A percentile compares a stretch with the other conserved stretches of the same genome.
Conservation (phyloP, 1,139 yeast species). For the Geotrichum australiense region DNA sequence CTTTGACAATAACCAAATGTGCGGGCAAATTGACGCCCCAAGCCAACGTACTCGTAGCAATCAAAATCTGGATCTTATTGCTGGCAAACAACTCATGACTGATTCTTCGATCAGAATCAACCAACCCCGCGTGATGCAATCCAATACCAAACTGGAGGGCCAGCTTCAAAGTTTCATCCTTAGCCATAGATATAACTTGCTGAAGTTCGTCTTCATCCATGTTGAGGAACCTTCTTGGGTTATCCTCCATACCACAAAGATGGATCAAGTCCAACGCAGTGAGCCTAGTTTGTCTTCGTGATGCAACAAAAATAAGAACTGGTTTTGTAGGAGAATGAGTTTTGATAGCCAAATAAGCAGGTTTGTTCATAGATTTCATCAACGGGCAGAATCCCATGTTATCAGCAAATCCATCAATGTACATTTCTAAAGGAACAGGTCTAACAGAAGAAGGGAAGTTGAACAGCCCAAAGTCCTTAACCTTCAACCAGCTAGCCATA, state of each 20-base stretch:
- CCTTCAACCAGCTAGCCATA: conserved; percentile 97
- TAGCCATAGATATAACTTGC: conserved; percentile 55
- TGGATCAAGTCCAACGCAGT: conserved; percentile 92
- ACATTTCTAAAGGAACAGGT: conserved; percentile 97
- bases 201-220: conserved; percentile 73
- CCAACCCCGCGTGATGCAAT: conserved; percentile 95
- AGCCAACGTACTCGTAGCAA: conserved; percentile 94
- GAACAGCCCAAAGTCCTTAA: conserved; percentile 69
- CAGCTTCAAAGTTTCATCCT: conserved; percentile 80
- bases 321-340: conserved; percentile 94
- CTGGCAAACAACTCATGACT: conserved; percentile 80
- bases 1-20: conserved; percentile 85
- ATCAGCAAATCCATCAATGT: conserved; percentile 95
- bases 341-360: conserved; percentile 93
- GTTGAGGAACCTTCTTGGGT: conserved; percentile 78
- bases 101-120: conserved; percentile 79
- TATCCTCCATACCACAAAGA: conserved; percentile 88
- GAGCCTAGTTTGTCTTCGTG: conserved; percentile 91
- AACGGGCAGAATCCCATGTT: conserved; percentile 89
- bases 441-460: conserved; percentile 94
- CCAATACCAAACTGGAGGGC: conserved; percentile 95
- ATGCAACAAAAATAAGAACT: conserved; percentile 89
- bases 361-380: conserved; percentile 85
- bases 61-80: conserved; percentile 79
- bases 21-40: conserved; percentile 98